These are phyloP conservation scores for Rhizopogon rudus DNA, from an alignment of 768 basidiomycete species.

Conservation along the genomic window DNA sequence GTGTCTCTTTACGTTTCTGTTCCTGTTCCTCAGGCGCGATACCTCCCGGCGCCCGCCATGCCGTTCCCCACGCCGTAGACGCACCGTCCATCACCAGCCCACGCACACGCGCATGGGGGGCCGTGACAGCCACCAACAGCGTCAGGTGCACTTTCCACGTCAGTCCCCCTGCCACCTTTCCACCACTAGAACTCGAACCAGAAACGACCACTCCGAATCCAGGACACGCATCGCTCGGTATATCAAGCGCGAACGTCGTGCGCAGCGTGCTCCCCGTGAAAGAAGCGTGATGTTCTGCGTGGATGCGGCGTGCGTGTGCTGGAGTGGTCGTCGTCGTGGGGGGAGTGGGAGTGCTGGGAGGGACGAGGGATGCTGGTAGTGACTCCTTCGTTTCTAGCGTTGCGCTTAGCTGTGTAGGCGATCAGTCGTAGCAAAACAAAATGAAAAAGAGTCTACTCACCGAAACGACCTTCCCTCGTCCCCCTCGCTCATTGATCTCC, in stretches of 20 bases:
- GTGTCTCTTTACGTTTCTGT: no score
- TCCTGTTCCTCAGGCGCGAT: conserved; percentile 58
- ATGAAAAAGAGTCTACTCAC: conserved; percentile 37
- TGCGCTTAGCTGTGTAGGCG: conserved; percentile 66
- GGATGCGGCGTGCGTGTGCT: conserved; percentile 60
- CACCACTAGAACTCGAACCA: conserved; percentile 1
- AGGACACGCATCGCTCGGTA: conserved; percentile 88
- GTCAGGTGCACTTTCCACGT: conserved; percentile 88
- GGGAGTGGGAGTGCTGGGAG: no score
- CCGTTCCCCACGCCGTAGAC: conserved; percentile 66
- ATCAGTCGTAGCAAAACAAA: conserved; percentile 2
- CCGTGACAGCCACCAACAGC: conserved; percentile 74
- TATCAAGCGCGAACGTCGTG: conserved; percentile 84
- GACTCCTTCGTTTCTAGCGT: conserved; percentile 87
- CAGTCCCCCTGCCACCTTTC: conserved; percentile 55
- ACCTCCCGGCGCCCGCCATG: conserved; percentile 54
- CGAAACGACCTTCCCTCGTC: conserved; percentile 75
- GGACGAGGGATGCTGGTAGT: conserved; percentile 48
- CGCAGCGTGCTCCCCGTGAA: conserved; percentile 70
- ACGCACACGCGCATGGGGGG: conserved; percentile 38
- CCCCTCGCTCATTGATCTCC: conserved; percentile 71
- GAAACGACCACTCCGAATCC: conserved; percentile 45
- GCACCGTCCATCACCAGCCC: conserved; percentile 52
- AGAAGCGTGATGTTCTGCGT: conserved; percentile 82
- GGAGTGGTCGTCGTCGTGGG: conserved; percentile 27